Conservation (phyloP, 768 basidiomycete genomes). For the Dendrothele bispora region DNA sequence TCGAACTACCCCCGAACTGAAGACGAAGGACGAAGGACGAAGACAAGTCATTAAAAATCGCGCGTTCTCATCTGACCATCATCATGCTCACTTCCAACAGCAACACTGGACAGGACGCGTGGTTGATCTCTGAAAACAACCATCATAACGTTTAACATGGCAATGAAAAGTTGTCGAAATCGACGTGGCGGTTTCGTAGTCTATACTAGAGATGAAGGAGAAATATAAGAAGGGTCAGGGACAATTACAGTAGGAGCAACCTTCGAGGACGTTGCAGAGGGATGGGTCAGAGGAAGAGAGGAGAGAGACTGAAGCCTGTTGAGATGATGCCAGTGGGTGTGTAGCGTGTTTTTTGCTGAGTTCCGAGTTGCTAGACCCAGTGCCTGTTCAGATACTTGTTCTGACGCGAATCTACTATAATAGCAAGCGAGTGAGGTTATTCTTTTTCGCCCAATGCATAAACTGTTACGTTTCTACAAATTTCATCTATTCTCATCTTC, state of each 20-base stretch:
- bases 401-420: background rate
- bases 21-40: conserved; percentile 25
- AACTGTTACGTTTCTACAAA: conserved; percentile 52
- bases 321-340: conserved; percentile 70
- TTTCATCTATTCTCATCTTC: background rate
- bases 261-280: conserved; percentile 26
- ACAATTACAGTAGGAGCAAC: conserved; percentile 16
- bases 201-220: background rate
- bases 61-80: conserved; percentile 27
- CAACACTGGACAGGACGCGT: conserved; percentile 43
- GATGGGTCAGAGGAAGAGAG: conserved; percentile 30
- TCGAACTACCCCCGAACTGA: conserved; percentile 47
- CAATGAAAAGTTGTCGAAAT: too few species aligned
- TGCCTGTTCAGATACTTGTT: background rate
- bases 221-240: background rate
- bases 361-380: too few species aligned
- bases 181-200: background rate
- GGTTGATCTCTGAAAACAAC: conserved; percentile 31
- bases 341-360: background rate
- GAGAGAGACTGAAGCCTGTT: conserved; percentile 30
- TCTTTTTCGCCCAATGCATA: conserved; percentile 86
- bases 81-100: conserved; percentile 27
- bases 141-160: too few species aligned
- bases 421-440: conserved; percentile 54
- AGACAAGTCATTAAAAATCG: too few species aligned